Conservation (phyloP, 75 land plant species). For the Picea sitchensis region DNA sequence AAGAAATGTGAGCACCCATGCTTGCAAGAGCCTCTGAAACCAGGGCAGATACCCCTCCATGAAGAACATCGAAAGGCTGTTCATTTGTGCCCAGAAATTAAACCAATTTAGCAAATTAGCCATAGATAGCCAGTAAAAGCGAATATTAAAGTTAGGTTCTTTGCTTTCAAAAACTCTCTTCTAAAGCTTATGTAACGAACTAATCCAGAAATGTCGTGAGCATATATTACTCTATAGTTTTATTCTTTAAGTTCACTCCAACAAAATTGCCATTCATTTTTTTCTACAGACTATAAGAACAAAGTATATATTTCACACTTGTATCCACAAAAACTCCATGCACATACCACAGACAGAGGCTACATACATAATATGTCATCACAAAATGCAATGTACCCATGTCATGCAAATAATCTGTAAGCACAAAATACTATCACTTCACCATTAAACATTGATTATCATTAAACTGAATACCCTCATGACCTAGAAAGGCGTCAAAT, state of each 20-base stretch:
- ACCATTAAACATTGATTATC: neutral
- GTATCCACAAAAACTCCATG: too few relatives aligned
- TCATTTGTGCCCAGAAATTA: neutral
- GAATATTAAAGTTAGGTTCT: too few relatives aligned
- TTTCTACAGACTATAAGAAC: too few relatives aligned
- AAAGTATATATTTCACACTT: too few relatives aligned
- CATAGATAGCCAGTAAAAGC: too few relatives aligned
- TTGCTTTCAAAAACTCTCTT: too few relatives aligned
- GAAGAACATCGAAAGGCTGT: slow-evolving; percentile 52
- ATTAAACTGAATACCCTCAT: neutral
- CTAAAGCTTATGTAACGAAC: neutral
- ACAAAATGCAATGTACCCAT: neutral
- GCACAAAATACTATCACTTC: neutral
- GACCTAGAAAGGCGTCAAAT: neutral
- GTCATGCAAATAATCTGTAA: neutral
- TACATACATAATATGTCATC: neutral
- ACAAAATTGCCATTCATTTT: neutral
- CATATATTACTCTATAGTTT: neutral
- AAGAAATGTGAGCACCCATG: slow-evolving; percentile 38
- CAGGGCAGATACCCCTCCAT: slow-evolving; percentile 49
- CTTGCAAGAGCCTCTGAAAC: slow-evolving; percentile 50
- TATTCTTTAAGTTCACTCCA: neutral
- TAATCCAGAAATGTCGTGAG: neutral
- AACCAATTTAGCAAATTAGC: neutral
- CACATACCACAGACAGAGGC: too few relatives aligned